Conservation (phyloP, 129 eudicot species). For the sunflower (Helianthus annuus) region DNA sequence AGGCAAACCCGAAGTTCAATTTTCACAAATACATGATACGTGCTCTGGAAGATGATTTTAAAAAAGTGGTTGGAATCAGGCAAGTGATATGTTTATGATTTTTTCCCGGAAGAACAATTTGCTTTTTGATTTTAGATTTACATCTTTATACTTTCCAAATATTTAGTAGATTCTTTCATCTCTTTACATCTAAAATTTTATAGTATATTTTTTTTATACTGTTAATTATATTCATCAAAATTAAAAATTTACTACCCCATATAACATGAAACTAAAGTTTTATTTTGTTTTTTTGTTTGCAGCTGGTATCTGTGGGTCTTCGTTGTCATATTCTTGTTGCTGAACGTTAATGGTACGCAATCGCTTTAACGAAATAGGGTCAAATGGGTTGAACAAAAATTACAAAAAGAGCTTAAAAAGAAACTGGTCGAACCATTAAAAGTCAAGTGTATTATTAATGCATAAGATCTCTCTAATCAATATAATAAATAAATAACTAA, state of each 20-base stretch:
- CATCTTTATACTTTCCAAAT: not conserved
- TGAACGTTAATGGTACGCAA: constrained; percentile 64
- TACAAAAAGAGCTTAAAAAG: not conserved
- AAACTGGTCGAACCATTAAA: too few species aligned
- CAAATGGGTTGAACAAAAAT: not conserved
- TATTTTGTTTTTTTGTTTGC: constrained; percentile 32
- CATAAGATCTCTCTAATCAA: too few species aligned
- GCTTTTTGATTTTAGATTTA: not conserved
- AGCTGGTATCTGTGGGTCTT: constrained; percentile 89
- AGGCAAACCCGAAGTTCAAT: constrained; percentile 56
- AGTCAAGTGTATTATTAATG: too few species aligned
- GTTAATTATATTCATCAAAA: not conserved
- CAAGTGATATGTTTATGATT: constrained; percentile 4
- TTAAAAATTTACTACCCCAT: not conserved
- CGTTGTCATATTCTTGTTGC: constrained; percentile 66
- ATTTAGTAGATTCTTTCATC: not conserved
- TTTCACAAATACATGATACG: constrained; percentile 78
- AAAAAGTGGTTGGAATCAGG: constrained; percentile 80
- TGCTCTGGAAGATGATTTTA: constrained; percentile 74
- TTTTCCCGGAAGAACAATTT: not conserved
- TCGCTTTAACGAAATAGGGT: not conserved
- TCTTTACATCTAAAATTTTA: not conserved
- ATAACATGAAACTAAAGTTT: not conserved
- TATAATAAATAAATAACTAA: too few species aligned
- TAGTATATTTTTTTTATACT: not conserved